These are phyloP conservation scores for Mycena amicta DNA, from an alignment of 768 basidiomycete genomes.

Conservation along the genomic window DNA sequence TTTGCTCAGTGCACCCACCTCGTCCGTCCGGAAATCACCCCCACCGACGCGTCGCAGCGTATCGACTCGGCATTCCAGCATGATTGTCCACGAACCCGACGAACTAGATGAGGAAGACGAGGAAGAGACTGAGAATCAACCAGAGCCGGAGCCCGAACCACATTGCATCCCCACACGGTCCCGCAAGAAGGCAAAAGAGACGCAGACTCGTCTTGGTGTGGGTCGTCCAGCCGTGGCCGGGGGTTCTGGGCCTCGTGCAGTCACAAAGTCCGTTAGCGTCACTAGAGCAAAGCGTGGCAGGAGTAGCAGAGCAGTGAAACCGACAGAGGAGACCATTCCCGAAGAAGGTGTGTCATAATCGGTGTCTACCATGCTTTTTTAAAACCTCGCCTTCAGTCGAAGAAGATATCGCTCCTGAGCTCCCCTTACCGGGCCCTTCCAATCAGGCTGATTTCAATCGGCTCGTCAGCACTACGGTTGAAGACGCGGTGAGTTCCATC, in stretches of 20 bases:
- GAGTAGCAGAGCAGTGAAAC: constrained; percentile 51
- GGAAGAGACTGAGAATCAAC: constrained; percentile 26
- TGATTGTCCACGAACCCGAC: constrained; percentile 52
- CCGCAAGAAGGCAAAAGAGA: constrained; percentile 75
- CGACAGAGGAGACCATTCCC: constrained; percentile 56
- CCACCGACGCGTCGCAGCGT: constrained; percentile 37
- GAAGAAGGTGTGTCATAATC: constrained; percentile 50
- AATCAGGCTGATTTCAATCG: constrained; percentile 6
- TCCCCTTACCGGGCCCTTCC: constrained; percentile 17
- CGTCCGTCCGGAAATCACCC: constrained; percentile 32
- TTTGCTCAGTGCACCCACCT: constrained; percentile 40
- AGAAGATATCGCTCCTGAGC: no score
- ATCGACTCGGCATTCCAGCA: constrained; percentile 39
- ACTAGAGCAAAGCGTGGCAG: constrained; percentile 53
- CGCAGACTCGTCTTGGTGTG: constrained; percentile 69
- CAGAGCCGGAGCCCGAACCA: constrained; percentile 28
- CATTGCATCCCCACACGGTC: constrained; percentile 44
- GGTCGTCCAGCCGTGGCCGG: constrained; percentile 70
- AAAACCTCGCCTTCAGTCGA: constrained; percentile 10
- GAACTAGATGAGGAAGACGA: constrained; percentile 45
- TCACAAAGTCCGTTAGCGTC: constrained; percentile 62
- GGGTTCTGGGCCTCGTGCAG: constrained; percentile 63
- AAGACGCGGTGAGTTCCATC: constrained; percentile 34
- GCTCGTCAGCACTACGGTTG: constrained; percentile 26
- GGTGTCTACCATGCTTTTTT: background rate